Conservation (phyloP, 129 eudicot species). For the Smallanthus sonchifolius region DNA sequence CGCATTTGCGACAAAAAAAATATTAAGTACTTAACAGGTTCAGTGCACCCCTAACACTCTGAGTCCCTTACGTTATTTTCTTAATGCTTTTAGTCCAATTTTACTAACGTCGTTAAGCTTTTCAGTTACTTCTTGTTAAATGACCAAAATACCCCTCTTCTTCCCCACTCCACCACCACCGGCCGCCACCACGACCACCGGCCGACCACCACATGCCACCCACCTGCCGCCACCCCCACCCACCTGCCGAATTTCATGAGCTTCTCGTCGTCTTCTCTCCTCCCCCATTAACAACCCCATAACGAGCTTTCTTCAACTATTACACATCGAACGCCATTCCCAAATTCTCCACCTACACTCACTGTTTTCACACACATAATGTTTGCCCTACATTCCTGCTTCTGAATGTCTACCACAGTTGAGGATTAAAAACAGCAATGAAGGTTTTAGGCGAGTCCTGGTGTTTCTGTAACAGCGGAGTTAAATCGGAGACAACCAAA, state of each 20-base stretch:
- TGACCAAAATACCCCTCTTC: no score
- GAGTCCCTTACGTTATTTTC: no score
- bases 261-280: slow-evolving; percentile 7
- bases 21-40: no score
- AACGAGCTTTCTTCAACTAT: not conserved
- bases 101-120: no score
- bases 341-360: not conserved
- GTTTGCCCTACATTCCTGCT: slow-evolving; percentile 19
- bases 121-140: no score
- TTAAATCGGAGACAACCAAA: slow-evolving; percentile 80
- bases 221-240: no score
- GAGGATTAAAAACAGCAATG: slow-evolving; percentile 35
- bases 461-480: slow-evolving; percentile 92
- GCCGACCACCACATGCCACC: no score
- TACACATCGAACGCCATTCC: not conserved
- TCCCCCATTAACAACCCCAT: slow-evolving; percentile 5
- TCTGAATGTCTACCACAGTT: slow-evolving; percentile 14
- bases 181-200: no score
- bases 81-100: no score
- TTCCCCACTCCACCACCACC: no score
- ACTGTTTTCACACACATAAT: not conserved
- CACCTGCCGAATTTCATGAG: slow-evolving; percentile 29
- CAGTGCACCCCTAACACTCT: no score
- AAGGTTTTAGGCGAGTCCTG: slow-evolving; percentile 69
- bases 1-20: no score